Evolutionary conservation across 352 stramenopile genomes (phyloP), one percentile per base, ranked within the genome.

Genomic region (Paralagenidium karlingii): DNA sequence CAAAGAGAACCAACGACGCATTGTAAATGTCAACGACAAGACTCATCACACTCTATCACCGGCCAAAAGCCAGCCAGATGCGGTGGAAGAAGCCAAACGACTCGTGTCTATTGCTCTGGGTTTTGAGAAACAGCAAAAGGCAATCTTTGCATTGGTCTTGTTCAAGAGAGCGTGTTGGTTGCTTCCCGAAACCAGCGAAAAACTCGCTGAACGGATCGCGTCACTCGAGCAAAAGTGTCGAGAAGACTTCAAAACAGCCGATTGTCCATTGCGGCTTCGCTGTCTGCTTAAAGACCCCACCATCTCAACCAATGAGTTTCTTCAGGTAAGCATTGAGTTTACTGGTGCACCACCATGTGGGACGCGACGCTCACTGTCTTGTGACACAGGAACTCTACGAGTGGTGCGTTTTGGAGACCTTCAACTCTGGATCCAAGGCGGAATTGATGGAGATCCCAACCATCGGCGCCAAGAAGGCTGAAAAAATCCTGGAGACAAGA

Each of bases 151-250:
- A 10, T 63, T 58, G 40, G 55, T 50, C n/a, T 49, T 81, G 28
- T 78, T 83, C 41, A 69, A 66, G 43, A 60, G 62, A 8, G 64
- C 69, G 12, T 61, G 57, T 28, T 47, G 71, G 18, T 36, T 78
- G 20, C 54, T 83, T 2, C 61, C 66, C 2, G 56, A 60, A 11
- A 45, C 59, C 37, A 81, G 60, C 49, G 33, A 50, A 8, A 77
- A 68, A 51, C 43, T 83, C 7, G 38, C 46, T 0, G 62, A 71
- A 34, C 64, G 69, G 13, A 49, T 78, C 18, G 20, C 43, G 21
- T 44, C 52, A 2, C 43, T 79, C 3, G 56, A 61, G 19, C n/a
- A 19, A 15, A 52, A 60, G 20, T 62, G 44, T 22, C 51, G 52
- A 13, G 31, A 28, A 1, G 54, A 45, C 6, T 43, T 36, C 3